These are phyloP conservation scores for Chenopodium suecicum DNA, from an alignment of 148 eudicot genomes.

Conservation along the genomic window DNA sequence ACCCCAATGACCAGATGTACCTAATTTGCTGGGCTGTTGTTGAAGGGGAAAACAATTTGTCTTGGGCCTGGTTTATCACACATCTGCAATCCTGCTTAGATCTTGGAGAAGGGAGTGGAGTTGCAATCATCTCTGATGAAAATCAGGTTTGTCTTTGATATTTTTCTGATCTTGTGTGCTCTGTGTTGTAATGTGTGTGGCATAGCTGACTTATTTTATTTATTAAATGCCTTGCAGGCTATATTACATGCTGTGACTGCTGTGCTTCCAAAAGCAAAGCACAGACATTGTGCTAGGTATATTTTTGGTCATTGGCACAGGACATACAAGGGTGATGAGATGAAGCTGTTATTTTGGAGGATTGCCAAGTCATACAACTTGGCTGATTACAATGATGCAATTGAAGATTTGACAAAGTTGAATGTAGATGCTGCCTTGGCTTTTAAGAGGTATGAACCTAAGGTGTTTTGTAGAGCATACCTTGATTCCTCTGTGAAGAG, in stretches of 20 bases:
- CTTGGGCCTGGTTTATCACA: not conserved
- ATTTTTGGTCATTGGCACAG: not conserved
- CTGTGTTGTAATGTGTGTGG: no score
- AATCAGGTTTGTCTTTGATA: not conserved
- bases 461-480: no score
- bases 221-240: not conserved
- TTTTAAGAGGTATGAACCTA: no score
- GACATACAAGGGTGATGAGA: not conserved
- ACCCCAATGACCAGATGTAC: slow-evolving; percentile 15
- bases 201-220: no score
- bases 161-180: no score
- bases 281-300: not conserved
- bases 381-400: not conserved
- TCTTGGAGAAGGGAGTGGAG: not conserved
- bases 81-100: no score
- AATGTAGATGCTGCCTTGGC: no score
- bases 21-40: not conserved
- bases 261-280: not conserved
- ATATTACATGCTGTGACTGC: not conserved
- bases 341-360: not conserved
- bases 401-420: not conserved
- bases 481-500: no score
- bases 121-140: not conserved
- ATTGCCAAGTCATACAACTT: not conserved
- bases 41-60: not conserved